Percentiles rank a stretch among this genome's conserved stretches.
phyloP scores from a whole-genome alignment of 495 filamentous ascomycete genomes.

The Penicillium diatomitis region DNA sequence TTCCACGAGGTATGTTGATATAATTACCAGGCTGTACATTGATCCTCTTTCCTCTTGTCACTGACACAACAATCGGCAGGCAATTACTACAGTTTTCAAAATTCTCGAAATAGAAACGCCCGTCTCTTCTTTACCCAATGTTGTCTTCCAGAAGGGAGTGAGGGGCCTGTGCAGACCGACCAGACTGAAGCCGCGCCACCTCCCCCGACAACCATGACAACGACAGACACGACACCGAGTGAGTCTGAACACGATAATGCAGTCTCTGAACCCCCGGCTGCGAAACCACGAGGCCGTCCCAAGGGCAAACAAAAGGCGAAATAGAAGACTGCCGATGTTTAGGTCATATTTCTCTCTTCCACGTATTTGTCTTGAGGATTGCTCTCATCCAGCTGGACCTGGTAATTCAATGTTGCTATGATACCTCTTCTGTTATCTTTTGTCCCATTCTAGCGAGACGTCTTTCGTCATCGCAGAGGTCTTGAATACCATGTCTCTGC shows the following conservation, averaged over 20 bases:
- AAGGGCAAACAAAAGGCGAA: conserved; percentile 34
- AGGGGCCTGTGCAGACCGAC: conserved; percentile 16
- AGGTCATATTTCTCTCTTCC: background rate
- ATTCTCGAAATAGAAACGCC: conserved; percentile 55
- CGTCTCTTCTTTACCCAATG: conserved; percentile 82
- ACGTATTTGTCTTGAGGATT: background rate
- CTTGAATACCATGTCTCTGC: background rate
- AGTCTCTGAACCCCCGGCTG: conserved; percentile 8
- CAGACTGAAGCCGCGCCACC: too few species aligned
- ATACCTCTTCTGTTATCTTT: conserved; percentile 10
- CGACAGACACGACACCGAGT: conserved; percentile 9
- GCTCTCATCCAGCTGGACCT: conserved; percentile 6
- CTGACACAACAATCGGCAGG: conserved; percentile 38
- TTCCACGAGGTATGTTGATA: conserved; percentile 73
- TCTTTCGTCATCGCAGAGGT: background rate
- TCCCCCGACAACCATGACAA: background rate
- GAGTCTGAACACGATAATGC: conserved; percentile 17
- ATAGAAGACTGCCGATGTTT: background rate
- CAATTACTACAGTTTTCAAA: conserved; percentile 77
- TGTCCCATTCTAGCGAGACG: conserved; percentile 21
- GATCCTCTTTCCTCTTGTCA: background rate
- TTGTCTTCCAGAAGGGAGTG: conserved; percentile 40
- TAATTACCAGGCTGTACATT: too few species aligned
- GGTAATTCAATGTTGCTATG: conserved; percentile 9
- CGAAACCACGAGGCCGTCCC: conserved; percentile 25